Evolutionary conservation across 2,329 filamentous ascomycete genomes (phyloP).

Genomic region (Monilinia laxa): DNA sequence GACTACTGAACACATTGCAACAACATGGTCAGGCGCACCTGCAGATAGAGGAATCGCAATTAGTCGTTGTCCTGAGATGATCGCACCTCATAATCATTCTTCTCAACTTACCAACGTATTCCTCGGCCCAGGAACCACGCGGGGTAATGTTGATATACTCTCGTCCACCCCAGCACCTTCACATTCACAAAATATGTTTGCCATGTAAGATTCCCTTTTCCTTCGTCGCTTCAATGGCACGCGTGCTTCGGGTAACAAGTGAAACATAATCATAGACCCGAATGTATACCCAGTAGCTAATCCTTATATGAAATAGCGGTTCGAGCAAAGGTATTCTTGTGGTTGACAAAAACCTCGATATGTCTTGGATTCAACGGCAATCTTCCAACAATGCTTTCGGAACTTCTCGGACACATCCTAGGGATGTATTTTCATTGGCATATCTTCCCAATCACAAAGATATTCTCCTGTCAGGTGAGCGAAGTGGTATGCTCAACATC

Average conservation of each 20-base stretch:
- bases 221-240: too few species aligned
- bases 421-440: constrained; percentile 49
- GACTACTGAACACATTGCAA: not conserved
- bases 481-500: constrained; percentile 43
- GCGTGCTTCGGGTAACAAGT: not conserved
- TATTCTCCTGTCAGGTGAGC: constrained; percentile 52
- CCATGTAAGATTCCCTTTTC: not conserved
- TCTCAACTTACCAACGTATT: not conserved
- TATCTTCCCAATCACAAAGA: constrained; percentile 48
- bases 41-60: not conserved
- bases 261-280: not conserved
- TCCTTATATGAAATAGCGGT: constrained; percentile 5
- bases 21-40: constrained; percentile 11
- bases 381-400: not conserved
- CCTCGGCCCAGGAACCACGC: constrained; percentile 12
- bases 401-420: constrained; percentile 35
- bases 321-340: constrained; percentile 19
- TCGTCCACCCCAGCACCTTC: constrained; percentile 13
- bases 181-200: constrained; percentile 12
- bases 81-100: not conserved
- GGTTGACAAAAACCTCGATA: constrained; percentile 13
- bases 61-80: not conserved
- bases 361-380: constrained; percentile 5
- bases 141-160: not conserved
- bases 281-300: not conserved